Conservation (phyloP, 2,329 filamentous ascomycete species). For the Aspergillus novofumigatus region DNA sequence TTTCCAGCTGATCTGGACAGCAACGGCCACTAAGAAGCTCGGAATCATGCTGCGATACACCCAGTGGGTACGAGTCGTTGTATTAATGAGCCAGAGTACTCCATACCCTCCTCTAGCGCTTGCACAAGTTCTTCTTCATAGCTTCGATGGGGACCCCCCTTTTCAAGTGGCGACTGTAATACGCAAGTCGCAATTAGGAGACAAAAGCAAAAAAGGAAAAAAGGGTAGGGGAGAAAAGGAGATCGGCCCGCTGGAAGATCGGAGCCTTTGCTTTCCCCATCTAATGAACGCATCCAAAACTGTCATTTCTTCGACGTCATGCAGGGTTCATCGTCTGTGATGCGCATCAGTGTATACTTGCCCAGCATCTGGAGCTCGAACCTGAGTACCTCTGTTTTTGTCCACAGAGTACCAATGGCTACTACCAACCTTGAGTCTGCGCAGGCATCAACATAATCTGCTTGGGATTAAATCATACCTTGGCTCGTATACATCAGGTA, state of each 20-base stretch:
- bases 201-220: neutral
- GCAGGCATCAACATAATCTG: neutral
- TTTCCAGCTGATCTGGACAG: neutral
- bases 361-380: neutral
- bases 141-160: conserved; percentile 10
- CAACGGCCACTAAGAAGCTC: neutral
- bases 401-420: neutral
- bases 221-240: conserved; percentile 9
- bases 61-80: neutral
- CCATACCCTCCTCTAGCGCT: conserved; percentile 5
- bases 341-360: neutral
- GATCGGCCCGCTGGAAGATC: conserved; percentile 5
- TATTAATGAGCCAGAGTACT: neutral
- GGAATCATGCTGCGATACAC: neutral
- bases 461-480: neutral
- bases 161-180: neutral
- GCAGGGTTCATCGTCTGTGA: conserved; percentile 14
- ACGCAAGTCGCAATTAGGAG: neutral
- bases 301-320: conserved; percentile 16
- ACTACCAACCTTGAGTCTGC: neutral
- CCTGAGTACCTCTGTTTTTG: no score
- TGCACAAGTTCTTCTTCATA: conserved; percentile 10
- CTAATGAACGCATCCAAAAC: neutral
- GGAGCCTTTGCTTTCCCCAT: conserved; percentile 3
- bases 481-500: neutral